These are phyloP conservation scores for Arxiozyma slooffiae DNA, from an alignment of 1,139 yeast species.

Conservation along the genomic window DNA sequence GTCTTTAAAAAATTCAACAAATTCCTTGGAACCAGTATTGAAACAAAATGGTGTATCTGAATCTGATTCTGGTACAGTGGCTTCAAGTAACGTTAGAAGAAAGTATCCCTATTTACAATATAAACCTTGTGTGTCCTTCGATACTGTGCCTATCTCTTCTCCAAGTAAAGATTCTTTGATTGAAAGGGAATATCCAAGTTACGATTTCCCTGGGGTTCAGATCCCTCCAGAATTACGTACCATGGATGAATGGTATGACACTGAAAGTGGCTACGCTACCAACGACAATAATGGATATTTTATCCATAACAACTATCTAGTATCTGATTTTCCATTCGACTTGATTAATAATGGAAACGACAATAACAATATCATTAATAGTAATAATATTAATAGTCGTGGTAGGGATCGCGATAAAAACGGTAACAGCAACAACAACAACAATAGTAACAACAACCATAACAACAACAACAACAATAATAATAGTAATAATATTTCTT, in stretches of 20 bases:
- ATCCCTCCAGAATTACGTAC: constrained; percentile 20
- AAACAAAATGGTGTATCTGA: not conserved
- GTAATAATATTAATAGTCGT: not conserved
- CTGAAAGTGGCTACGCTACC: constrained; percentile 19
- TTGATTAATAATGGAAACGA: not conserved
- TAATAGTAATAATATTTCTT: too few relatives aligned
- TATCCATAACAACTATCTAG: constrained; percentile 10
- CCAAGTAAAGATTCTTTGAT: constrained; percentile 8
- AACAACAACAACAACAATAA: not conserved
- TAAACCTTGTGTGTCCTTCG: constrained; percentile 28
- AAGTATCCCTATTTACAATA: constrained; percentile 9
- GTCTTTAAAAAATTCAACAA: not conserved
- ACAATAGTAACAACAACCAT: constrained; percentile 14
- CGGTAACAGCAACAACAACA: not conserved
- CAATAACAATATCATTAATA: too few relatives aligned
- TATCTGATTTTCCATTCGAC: not conserved
- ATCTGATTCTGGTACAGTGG: not conserved
- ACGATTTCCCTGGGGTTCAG: constrained; percentile 22
- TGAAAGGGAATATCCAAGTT: constrained; percentile 14
- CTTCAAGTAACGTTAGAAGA: not conserved
- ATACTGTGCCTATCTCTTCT: constrained; percentile 27
- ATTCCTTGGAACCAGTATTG: not conserved
- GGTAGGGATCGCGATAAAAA: too few relatives aligned
- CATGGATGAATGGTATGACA: constrained; percentile 28
- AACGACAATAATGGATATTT: constrained; percentile 11